Evolutionary conservation across 1,284 basidiomycete genomes (phyloP), one percentile per base, ranked within the genome.

Genomic region (Sporisorium scitamineum): DNA sequence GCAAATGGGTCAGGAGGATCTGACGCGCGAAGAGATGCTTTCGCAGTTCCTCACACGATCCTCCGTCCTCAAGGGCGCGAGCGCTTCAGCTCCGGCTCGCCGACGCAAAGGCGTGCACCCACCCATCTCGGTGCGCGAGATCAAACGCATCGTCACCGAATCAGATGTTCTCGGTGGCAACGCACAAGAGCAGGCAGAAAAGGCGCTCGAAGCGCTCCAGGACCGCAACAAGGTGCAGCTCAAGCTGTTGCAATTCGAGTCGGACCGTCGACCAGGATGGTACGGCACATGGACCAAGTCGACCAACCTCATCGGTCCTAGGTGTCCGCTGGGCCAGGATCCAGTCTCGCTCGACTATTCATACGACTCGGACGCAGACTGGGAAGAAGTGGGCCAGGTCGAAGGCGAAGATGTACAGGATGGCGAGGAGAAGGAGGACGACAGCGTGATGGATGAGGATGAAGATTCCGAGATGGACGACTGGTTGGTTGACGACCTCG

Each of bases 401-500:
- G 83, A 85, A 37, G 83, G 82, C 48, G 83, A 82, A 45, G 81
- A 82, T 54, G 64, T 79, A 7, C 67, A 78, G 34, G 71, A 81
- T 6, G 80, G 70, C 27, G 81, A 83, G 24, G 70, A 78, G 10
- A 70, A 78, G 18, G 78, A 81, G 26, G 76, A 80, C 29, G 78
- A 75, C 29, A 69, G 68, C 9, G 54, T 53, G 2, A 61, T 39
- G 16, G 80, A 79, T 2, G 79, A 82, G 13, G 70, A 69, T 24
- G 74, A 71, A n/a, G 82, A 84, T 47, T 83, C 81, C 5, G 83
- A 84, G 61, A 80, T 84, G 81, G 80, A 82, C 53, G 83, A 84
- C 41, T 85, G 81, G 81, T 75, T 85, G 11, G 82, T 80, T 7
- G 82, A 85, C 51, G 83, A 85, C 45, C 47, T 84, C 22, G 83